Percentiles rank a stretch among this genome's conserved stretches.
Evolutionary conservation across 768 basidiomycete species (phyloP).

Genomic region (Mycena sanguinolenta): DNA sequence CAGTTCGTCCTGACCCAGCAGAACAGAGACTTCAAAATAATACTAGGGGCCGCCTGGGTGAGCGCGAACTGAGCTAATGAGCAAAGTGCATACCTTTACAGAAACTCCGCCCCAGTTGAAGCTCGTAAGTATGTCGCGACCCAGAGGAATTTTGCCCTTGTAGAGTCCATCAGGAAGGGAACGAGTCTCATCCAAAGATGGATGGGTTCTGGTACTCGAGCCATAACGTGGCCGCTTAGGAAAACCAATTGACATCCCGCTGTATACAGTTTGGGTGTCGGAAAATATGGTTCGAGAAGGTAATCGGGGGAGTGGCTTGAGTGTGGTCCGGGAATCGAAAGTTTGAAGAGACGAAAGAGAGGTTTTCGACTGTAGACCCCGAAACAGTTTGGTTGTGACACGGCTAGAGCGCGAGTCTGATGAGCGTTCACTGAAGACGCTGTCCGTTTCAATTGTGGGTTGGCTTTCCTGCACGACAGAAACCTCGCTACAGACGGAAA

Average conservation of each 20-base stretch:
- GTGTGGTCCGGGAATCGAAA: not conserved
- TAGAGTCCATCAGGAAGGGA: slow-evolving; percentile 60
- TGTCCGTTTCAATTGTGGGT: slow-evolving; percentile 28
- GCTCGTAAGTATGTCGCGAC: slow-evolving; percentile 55
- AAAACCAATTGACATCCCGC: slow-evolving; percentile 60
- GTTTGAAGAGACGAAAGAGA: slow-evolving; percentile 21
- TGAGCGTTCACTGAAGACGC: slow-evolving; percentile 4
- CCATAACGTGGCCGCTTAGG: slow-evolving; percentile 56
- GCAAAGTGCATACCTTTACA: slow-evolving; percentile 52
- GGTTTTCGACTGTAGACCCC: slow-evolving; percentile 17
- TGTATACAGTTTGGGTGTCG: slow-evolving; percentile 44
- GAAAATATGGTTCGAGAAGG: not conserved
- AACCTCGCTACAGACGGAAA: slow-evolving; percentile 57
- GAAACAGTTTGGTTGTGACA: slow-evolving; percentile 5
- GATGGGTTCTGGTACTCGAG: slow-evolving; percentile 40
- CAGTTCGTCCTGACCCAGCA: slow-evolving; percentile 29
- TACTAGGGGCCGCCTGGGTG: slow-evolving; percentile 2
- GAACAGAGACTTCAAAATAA: slow-evolving; percentile 28
- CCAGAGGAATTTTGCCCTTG: slow-evolving; percentile 57
- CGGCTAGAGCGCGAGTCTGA: slow-evolving; percentile 14
- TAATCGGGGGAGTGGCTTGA: not conserved
- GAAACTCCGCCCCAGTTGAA: slow-evolving; percentile 60
- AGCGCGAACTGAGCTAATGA: not conserved
- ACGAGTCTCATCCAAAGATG: slow-evolving; percentile 43
- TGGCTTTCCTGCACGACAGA: slow-evolving; percentile 43